phyloP scores from a whole-genome alignment of 176 grass and related monocot genomes.

The Cenchrus fungigraminus region DNA sequence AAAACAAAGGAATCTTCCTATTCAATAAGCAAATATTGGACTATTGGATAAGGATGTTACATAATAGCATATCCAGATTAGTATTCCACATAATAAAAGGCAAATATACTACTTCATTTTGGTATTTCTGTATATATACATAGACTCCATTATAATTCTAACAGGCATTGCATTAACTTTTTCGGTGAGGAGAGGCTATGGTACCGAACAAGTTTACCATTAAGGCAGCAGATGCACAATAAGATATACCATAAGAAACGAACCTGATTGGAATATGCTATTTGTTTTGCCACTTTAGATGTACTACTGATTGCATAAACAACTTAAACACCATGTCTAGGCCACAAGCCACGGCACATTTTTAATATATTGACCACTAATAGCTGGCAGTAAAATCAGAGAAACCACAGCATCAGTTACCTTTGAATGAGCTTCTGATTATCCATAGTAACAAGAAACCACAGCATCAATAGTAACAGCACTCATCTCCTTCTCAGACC shows the following conservation, averaged over 20 bases:
- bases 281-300: slow-evolving; percentile 6
- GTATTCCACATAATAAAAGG: not conserved
- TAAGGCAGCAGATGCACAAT: not conserved
- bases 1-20: slow-evolving; percentile 23
- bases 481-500: slow-evolving; percentile 68
- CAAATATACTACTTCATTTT: slow-evolving; percentile 5
- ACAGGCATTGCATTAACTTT: not conserved
- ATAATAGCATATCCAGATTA: not conserved
- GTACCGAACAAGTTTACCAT: not conserved
- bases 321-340: not conserved
- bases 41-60: slow-evolving; percentile 10
- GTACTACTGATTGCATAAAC: not conserved
- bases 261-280: slow-evolving; percentile 1
- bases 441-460: not conserved
- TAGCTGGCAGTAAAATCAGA: slow-evolving; percentile 20
- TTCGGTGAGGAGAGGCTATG: not conserved
- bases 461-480: not conserved
- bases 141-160: slow-evolving; percentile 1
- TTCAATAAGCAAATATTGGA: not conserved
- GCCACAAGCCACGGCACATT: not conserved
- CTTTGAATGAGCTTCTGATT: slow-evolving; percentile 18
- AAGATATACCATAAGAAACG: not conserved
- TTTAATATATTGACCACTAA: slow-evolving; percentile 10
- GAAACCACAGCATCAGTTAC: slow-evolving; percentile 22
- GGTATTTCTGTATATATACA: not conserved